phyloP scores from a whole-genome alignment of 371 early-diverging fungal species.

The Apophysomyces sp. region DNA sequence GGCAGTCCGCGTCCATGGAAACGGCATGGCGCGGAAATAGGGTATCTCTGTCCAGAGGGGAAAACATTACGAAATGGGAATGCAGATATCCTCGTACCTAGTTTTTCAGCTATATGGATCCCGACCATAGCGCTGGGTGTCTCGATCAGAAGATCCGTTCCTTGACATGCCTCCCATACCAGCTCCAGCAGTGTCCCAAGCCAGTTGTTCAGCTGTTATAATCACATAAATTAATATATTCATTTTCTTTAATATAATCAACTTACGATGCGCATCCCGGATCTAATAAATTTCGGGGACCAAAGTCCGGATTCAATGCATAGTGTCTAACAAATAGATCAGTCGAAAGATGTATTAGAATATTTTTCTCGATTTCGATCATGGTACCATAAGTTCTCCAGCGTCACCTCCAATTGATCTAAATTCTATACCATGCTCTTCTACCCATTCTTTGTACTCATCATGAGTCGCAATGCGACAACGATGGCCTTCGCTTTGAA shows the following conservation, averaged over 20 bases:
- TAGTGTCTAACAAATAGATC: too few relatives aligned
- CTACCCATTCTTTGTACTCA: constrained; percentile 77
- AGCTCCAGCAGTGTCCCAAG: constrained; percentile 67
- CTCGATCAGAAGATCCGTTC: constrained; percentile 74
- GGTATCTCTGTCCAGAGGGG: constrained; percentile 49
- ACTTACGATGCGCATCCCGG: constrained; percentile 54
- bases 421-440: constrained; percentile 76
- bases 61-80: background rate
- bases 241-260: background rate
- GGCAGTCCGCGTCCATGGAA: constrained; percentile 79
- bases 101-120: constrained; percentile 76
- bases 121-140: constrained; percentile 81
- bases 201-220: constrained; percentile 69
- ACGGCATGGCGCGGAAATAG: constrained; percentile 74
- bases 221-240: background rate
- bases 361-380: too few relatives aligned
- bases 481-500: constrained; percentile 71
- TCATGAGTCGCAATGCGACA: constrained; percentile 78
- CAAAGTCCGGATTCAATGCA: constrained; percentile 82
- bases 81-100: constrained; percentile 38
- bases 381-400: constrained; percentile 65
- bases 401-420: constrained; percentile 72
- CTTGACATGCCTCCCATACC: constrained; percentile 76
- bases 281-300: constrained; percentile 68
- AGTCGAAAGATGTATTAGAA: too few relatives aligned